phyloP scores from a whole-genome alignment of 2,329 filamentous ascomycete species.

The Dendrostoma leiphaemia region DNA sequence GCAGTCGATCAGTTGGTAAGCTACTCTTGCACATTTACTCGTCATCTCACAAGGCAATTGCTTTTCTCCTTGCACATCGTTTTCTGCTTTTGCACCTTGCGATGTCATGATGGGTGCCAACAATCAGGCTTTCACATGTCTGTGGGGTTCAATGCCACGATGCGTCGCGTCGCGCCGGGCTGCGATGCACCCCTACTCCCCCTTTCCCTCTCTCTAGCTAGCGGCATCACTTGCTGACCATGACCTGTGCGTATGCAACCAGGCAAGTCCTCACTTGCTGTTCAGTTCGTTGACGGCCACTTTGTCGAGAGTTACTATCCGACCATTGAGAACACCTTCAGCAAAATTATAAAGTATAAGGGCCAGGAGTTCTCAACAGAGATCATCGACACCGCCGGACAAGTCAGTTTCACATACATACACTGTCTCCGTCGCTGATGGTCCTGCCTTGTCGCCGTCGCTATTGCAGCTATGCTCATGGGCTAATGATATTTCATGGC shows the following conservation, averaged over 20 bases:
- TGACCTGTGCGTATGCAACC: constrained; percentile 7
- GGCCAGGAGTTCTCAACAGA: constrained; percentile 92
- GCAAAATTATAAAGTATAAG: constrained; percentile 89
- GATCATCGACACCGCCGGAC: constrained; percentile 96
- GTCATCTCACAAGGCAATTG: background rate
- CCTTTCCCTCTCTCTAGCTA: no score
- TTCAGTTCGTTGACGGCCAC: constrained; percentile 95
- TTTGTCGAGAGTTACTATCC: constrained; percentile 99
- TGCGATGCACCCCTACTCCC: no score
- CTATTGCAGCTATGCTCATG: no score
- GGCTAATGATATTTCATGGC: background rate
- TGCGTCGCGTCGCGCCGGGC: background rate
- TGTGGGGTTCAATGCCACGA: constrained; percentile 1
- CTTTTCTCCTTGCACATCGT: background rate
- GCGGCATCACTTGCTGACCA: constrained; percentile 7
- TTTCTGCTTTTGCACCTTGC: background rate
- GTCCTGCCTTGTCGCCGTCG: background rate
- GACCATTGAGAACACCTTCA: constrained; percentile 98
- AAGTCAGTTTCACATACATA: constrained; percentile 57
- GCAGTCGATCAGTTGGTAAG: constrained; percentile 79
- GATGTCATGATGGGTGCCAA: background rate
- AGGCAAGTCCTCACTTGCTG: constrained; percentile 98
- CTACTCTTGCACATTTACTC: constrained; percentile 10
- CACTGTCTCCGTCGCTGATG: background rate
- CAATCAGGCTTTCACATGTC: constrained; percentile 17